Conservation (phyloP, 768 basidiomycete species). For the Pisolithus marmoratus region DNA sequence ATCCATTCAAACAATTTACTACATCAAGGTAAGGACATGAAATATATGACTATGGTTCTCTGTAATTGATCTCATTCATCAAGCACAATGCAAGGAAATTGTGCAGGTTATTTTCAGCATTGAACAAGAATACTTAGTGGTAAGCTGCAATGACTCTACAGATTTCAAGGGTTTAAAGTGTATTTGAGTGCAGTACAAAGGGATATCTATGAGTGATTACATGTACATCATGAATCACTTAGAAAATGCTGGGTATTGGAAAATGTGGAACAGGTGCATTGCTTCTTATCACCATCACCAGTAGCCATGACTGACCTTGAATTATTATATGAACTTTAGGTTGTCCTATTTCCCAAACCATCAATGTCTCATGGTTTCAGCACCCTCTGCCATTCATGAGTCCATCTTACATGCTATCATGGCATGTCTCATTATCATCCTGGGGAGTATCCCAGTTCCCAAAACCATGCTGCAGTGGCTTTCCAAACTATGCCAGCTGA, state of each 20-base stretch:
- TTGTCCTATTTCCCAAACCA: not conserved
- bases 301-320: not conserved
- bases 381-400: not conserved
- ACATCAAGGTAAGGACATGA: not conserved
- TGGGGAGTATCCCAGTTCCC: not conserved
- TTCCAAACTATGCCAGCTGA: no score
- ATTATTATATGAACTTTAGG: no score
- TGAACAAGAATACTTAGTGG: not conserved
- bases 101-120: not conserved
- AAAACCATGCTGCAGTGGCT: no score
- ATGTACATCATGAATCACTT: not conserved
- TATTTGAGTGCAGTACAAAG: not conserved
- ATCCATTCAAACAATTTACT: not conserved
- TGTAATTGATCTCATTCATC: not conserved
- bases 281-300: no score
- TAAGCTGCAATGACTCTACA: not conserved
- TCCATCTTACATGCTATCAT: not conserved
- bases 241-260: not conserved
- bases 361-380: not conserved
- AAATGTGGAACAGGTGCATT: not conserved
- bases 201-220: not conserved
- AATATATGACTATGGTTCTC: not conserved
- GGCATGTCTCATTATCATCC: not conserved
- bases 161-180: not conserved
- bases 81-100: not conserved